A percentile compares a stretch with the other conserved stretches of the same genome.
Conservation (phyloP, 345 rosid genomes). For the Mallotus nudiflorus region DNA sequence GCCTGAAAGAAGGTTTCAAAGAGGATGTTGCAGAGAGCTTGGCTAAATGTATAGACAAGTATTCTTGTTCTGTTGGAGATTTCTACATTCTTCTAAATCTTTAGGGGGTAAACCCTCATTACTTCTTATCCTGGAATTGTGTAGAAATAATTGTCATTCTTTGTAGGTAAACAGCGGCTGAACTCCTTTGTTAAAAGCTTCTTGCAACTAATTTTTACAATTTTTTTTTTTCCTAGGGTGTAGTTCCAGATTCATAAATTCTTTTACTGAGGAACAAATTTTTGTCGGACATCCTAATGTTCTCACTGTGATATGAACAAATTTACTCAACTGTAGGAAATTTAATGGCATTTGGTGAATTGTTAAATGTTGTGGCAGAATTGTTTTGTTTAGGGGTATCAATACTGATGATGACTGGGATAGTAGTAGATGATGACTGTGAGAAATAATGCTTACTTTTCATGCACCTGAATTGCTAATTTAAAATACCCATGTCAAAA, state of each 20-base stretch:
- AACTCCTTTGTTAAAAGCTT: conserved; percentile 6
- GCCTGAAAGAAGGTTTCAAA: conserved; percentile 7
- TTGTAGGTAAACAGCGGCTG: conserved; percentile 29
- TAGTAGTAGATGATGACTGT: too few relatives aligned
- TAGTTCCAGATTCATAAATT: neutral
- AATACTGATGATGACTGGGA: too few relatives aligned
- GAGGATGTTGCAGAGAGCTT: conserved; percentile 13
- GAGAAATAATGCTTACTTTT: too few relatives aligned
- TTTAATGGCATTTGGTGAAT: neutral
- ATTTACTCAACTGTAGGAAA: neutral
- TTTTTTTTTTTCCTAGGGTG: neutral
- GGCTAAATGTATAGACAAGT: conserved; percentile 2
- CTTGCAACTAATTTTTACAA: conserved; percentile 14
- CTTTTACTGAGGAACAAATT: neutral
- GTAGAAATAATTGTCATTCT: conserved; percentile 34
- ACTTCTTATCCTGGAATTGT: conserved; percentile 25
- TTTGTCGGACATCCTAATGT: neutral
- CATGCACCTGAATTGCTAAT: too few relatives aligned
- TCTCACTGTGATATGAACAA: too few relatives aligned
- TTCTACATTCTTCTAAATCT: conserved; percentile 15
- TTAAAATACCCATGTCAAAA: too few relatives aligned
- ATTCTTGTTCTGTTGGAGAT: conserved; percentile 15
- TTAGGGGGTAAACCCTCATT: conserved; percentile 38
- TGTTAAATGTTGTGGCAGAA: neutral
- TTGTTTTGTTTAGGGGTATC: too few relatives aligned